These are phyloP conservation scores for Hypoxylon sp. DNA, from an alignment of 2,329 filamentous ascomycete genomes.

Conservation along the genomic window DNA sequence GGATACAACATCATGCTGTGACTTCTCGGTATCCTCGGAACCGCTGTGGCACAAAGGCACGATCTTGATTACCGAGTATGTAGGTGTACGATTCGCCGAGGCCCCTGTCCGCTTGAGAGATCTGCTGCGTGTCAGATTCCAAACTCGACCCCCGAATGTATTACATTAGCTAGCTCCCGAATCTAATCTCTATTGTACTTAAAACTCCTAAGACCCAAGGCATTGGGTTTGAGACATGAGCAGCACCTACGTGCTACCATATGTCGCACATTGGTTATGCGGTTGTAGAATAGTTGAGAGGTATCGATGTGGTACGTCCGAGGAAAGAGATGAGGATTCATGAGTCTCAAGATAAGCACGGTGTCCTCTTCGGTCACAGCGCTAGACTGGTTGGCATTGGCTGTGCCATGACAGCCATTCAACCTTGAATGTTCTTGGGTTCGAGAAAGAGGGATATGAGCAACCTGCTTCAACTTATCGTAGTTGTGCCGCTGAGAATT, in stretches of 20 bases:
- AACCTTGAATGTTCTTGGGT: too few species aligned
- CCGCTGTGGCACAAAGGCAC: slow-evolving; percentile 39
- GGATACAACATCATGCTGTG: slow-evolving; percentile 28
- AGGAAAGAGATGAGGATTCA: not conserved
- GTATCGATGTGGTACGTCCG: not conserved
- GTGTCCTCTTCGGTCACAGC: not conserved
- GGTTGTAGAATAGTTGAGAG: not conserved
- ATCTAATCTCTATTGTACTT: slow-evolving; percentile 10
- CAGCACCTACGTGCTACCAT: slow-evolving; percentile 4
- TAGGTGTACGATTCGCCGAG: slow-evolving; percentile 21
- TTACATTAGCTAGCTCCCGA: slow-evolving; percentile 6
- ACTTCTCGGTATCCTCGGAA: slow-evolving; percentile 47
- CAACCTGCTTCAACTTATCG: too few species aligned
- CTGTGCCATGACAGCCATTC: not conserved
- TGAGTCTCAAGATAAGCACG: slow-evolving; percentile 15
- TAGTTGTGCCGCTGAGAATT: not conserved
- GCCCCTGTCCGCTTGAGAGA: slow-evolving; percentile 10
- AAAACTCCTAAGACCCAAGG: slow-evolving; percentile 10
- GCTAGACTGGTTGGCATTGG: not conserved
- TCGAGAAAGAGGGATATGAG: not conserved
- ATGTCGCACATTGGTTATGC: slow-evolving; percentile 4
- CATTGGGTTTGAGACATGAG: slow-evolving; percentile 7
- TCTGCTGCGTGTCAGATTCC: slow-evolving; percentile 26
- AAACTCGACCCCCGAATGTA: slow-evolving; percentile 18
- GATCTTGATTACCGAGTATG: slow-evolving; percentile 31